Percentiles rank a stretch among this genome's conserved stretches.
Conservation (phyloP, 164 flowering plant species). For the Vitis labrusca region DNA sequence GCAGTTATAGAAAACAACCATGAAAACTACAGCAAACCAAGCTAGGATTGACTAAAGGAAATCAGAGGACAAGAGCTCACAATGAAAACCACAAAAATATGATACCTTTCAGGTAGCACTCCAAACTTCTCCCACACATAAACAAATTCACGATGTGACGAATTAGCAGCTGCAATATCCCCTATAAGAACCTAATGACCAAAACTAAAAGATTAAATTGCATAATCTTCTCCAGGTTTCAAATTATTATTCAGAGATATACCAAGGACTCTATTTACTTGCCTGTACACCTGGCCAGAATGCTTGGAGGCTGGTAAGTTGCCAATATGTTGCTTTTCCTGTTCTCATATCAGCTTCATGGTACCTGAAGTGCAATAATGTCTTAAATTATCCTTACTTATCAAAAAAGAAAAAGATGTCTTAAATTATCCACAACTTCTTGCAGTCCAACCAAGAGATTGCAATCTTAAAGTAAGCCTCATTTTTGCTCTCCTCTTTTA, state of each 20-base stretch:
- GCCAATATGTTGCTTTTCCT: constrained; percentile 97
- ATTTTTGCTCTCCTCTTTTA: neutral
- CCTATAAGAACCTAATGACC: constrained; percentile 84
- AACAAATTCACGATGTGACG: constrained; percentile 92
- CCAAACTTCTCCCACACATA: constrained; percentile 90
- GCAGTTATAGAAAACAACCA: neutral
- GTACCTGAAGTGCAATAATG: constrained; percentile 54
- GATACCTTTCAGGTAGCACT: constrained; percentile 93
- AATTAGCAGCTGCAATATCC: constrained; percentile 89
- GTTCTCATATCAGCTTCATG: constrained; percentile 99
- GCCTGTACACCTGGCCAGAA: constrained; percentile 99
- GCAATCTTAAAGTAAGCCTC: neutral
- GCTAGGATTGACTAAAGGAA: neutral
- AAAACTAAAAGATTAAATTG: constrained; percentile 13
- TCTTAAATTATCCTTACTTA: neutral
- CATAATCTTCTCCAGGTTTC: constrained; percentile 3
- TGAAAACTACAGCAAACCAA: neutral
- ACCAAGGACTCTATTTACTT: constrained; percentile 23
- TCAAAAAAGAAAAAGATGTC: neutral
- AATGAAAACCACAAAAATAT: neutral
- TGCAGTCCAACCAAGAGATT: neutral
- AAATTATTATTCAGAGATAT: neutral
- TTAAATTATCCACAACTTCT: neutral
- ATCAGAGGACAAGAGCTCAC: neutral
- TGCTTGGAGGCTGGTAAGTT: constrained; percentile 99